A percentile compares a stretch with the other conserved stretches of the same genome.
phyloP scores from a whole-genome alignment of 352 stramenopile genomes.

The Pythium periplocum region DNA sequence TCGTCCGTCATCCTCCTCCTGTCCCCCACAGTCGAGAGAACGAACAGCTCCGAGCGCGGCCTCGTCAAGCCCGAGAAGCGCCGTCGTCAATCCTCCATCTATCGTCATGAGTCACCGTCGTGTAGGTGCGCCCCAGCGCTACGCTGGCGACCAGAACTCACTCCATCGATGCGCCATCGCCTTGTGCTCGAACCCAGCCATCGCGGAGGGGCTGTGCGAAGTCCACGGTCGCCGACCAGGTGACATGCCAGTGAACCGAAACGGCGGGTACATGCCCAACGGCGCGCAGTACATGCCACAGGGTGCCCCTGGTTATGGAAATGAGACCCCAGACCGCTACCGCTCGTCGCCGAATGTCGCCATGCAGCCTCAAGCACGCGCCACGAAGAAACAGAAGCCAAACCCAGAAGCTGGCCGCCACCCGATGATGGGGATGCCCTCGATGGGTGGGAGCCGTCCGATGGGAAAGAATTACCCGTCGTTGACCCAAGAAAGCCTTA shows the following conservation, averaged over 20 bases:
- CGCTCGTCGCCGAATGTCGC: constrained; percentile 38
- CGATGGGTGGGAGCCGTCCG: background rate
- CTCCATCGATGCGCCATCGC: constrained; percentile 75
- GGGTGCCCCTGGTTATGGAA: constrained; percentile 16
- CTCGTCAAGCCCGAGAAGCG: too few relatives aligned
- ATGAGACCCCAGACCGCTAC: constrained; percentile 44
- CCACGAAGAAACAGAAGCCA: constrained; percentile 58
- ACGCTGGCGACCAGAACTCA: constrained; percentile 34
- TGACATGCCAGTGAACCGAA: constrained; percentile 1
- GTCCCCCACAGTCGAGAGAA: too few relatives aligned
- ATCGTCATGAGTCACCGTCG: constrained; percentile 23
- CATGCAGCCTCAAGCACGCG: constrained; percentile 42
- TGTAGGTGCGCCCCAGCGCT: constrained; percentile 7
- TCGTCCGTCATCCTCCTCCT: constrained; percentile 9
- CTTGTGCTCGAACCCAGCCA: constrained; percentile 70
- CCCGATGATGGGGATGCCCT: constrained; percentile 4
- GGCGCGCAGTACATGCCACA: constrained; percentile 7
- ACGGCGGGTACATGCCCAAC: constrained; percentile 17
- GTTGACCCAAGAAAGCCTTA: constrained; percentile 58
- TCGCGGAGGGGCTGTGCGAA: constrained; percentile 69
- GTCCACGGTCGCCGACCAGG: constrained; percentile 28
- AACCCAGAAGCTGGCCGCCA: constrained; percentile 6
- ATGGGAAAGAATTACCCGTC: constrained; percentile 19
- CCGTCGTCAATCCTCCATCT: background rate
- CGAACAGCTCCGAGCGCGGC: too few relatives aligned